Base-by-base conservation (phyloP, 768 basidiomycete genomes). In the Cystofilobasidium ferigula region DNA sequence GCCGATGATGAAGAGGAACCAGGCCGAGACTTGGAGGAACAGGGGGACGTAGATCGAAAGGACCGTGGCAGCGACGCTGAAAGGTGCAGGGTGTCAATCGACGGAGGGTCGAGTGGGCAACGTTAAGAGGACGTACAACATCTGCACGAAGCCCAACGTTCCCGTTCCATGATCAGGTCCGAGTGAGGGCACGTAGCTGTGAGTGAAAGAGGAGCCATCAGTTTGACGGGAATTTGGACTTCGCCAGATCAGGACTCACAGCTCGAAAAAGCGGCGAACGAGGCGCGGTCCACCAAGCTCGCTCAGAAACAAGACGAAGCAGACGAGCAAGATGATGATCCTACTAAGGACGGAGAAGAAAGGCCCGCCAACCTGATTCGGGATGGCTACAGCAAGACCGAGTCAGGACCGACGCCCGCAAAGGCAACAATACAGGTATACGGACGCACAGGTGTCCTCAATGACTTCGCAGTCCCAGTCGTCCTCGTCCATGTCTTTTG, bases 271-370 rank as follows among this genome's bases (percentile, higher is more conserved):
- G 24, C 48, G 47, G 20, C 42, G 63, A 12, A 71, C 51, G 18
- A 72, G 36, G 35, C 78, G 73, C 10, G 89, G 89, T 82, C 88
- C 87, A 69, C 87, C 84, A 66, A 91, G 69, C 76, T 95, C 92
- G 63, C 90, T 87, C 64, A 91, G 76, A 69, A 91, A 76, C 72
- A 94, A 84, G 36, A 89, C 79, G 71, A 91, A 75, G 68, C 86
- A 82, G 78, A 92, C 87, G 76, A 87, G 85, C 69, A 91, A 83
- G 75, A 94, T 89, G 75, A 94, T 82, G 63, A 94, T 81, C 67
- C 88, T 81, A 76, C 89, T 89, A 69, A 93, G 78, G 69, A 94
- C 84, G 6, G 88, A 87, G 88, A 90, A 95, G 78, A 95, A 94
- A 12, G 83, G 82, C 32, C 91, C 91, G 24, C 88, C 91, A 35